Evolutionary conservation across 164 flowering plant species (phyloP), one percentile per base, ranked within the genome.

Genomic region (Warburgia ugandensis): DNA sequence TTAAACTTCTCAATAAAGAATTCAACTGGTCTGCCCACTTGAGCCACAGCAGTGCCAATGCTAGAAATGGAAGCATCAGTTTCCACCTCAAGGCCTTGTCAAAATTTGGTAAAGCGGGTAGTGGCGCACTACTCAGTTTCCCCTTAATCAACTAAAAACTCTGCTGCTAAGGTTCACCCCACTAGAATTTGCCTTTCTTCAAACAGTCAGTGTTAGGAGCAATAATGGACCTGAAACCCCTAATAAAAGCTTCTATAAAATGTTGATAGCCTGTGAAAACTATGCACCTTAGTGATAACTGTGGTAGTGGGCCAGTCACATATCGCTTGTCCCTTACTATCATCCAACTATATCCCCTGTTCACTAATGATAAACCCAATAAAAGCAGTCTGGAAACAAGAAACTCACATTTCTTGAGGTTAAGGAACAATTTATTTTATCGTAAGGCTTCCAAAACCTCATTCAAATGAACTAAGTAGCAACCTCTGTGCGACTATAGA

Each of bases 351-450:
- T n/a, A n/a, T n/a, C n/a, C n/a, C n/a, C n/a, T n/a, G n/a, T n/a
- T n/a, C n/a, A n/a, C n/a, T n/a, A n/a, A n/a, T n/a, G n/a, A n/a
- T n/a, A n/a, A n/a, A n/a, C n/a, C n/a, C n/a, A n/a, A n/a, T n/a
- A n/a, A n/a, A n/a, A n/a, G n/a, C n/a, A n/a, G n/a, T n/a, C n/a
- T n/a, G n/a, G 9, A 26, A 22, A 4, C 2, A 13, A 19, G 22
- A 11, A 56, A 55, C 6, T 25, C 2, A 14, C 40, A 30, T 30
- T 42, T 43, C 32, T 35, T 45, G 9, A 55, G 20, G 32, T 47
- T 56, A 26, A 11, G 22, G 19, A 3, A 46, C 8, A 35, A 28
- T 3, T 33, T 36, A 6, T 56, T 10, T 2, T n/a, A 14, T 6
- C 20, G 19, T 2, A 39, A 16, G 16, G 29, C 41, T 10, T 23